phyloP scores from a whole-genome alignment of 192 early-diverging fungal genomes.

The Thamnidium elegans region DNA sequence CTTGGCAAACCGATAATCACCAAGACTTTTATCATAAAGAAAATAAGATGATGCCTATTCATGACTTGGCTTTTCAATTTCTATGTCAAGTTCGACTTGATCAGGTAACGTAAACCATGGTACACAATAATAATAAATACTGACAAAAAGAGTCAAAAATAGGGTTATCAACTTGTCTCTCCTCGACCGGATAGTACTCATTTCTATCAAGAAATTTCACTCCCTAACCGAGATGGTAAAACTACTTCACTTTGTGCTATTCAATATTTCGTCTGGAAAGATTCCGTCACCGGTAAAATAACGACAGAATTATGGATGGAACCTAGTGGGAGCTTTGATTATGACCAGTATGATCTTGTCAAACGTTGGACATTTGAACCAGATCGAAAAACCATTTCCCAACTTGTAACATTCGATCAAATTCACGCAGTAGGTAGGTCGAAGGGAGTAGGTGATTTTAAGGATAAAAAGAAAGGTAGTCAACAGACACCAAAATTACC shows the following conservation, averaged over 20 bases:
- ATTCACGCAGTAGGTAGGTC: conserved; percentile 49
- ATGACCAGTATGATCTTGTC: conserved; percentile 16
- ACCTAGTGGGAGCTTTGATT: conserved; percentile 31
- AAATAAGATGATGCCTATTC: conserved; percentile 44
- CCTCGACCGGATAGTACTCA: conserved; percentile 38
- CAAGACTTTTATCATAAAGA: conserved; percentile 30
- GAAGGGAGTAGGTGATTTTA: conserved; percentile 20
- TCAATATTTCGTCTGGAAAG: conserved; percentile 52
- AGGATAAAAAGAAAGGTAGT: background rate
- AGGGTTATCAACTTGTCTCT: conserved; percentile 41
- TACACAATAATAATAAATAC: background rate
- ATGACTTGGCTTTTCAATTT: conserved; percentile 56
- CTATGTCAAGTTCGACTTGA: conserved; percentile 49
- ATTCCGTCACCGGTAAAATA: conserved; percentile 40
- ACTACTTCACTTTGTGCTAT: conserved; percentile 34
- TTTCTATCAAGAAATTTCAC: conserved; percentile 49
- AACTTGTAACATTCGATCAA: conserved; percentile 56
- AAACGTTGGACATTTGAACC: conserved; percentile 33
- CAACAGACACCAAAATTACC: background rate
- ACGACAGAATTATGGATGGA: conserved; percentile 58
- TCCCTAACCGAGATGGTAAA: conserved; percentile 10
- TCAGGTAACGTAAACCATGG: conserved; percentile 25
- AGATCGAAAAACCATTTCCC: conserved; percentile 47
- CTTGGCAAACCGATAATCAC: conserved; percentile 39
- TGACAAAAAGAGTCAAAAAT: background rate